These are phyloP conservation scores for Rhodomyrtus tomentosa DNA, from an alignment of 345 rosid genomes.

Conservation along the genomic window DNA sequence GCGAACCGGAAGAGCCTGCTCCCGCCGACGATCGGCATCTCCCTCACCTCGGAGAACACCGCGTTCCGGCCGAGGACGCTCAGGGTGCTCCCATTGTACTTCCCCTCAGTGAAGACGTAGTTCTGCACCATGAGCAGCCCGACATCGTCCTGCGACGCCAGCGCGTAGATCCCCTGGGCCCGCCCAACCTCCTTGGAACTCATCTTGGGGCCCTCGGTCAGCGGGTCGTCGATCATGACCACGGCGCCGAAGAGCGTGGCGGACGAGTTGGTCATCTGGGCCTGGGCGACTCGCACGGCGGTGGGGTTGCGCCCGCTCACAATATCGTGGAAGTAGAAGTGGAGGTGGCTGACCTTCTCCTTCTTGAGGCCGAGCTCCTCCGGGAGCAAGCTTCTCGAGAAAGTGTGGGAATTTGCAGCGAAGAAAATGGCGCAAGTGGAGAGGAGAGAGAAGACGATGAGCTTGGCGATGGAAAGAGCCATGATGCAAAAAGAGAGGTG, in stretches of 20 bases:
- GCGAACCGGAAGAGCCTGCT: slow-evolving; percentile 53
- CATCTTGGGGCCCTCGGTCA: slow-evolving; percentile 28
- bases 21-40: slow-evolving; percentile 53
- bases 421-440: neutral
- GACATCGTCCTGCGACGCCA: slow-evolving; percentile 14
- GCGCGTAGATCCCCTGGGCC: slow-evolving; percentile 43
- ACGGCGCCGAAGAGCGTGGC: slow-evolving; percentile 18
- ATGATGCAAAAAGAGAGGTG: neutral
- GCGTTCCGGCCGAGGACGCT: slow-evolving; percentile 38
- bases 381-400: slow-evolving; percentile 11
- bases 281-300: slow-evolving; percentile 16
- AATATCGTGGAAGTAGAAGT: slow-evolving; percentile 47
- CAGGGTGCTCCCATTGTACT: slow-evolving; percentile 47
- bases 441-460: neutral
- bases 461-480: slow-evolving; percentile 2
- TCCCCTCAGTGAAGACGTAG: slow-evolving; percentile 41
- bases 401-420: slow-evolving; percentile 7
- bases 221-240: slow-evolving; percentile 34
- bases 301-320: slow-evolving; percentile 25
- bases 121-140: slow-evolving; percentile 38
- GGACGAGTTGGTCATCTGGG: slow-evolving; percentile 14
- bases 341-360: slow-evolving; percentile 37
- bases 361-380: slow-evolving; percentile 7
- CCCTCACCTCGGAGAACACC: slow-evolving; percentile 22
- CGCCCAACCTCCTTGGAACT: slow-evolving; percentile 40